A percentile compares a stretch with the other conserved stretches of the same genome.
Evolutionary conservation across 1,284 basidiomycete genomes (phyloP).

Genomic region (Ustilago xerochloae): DNA sequence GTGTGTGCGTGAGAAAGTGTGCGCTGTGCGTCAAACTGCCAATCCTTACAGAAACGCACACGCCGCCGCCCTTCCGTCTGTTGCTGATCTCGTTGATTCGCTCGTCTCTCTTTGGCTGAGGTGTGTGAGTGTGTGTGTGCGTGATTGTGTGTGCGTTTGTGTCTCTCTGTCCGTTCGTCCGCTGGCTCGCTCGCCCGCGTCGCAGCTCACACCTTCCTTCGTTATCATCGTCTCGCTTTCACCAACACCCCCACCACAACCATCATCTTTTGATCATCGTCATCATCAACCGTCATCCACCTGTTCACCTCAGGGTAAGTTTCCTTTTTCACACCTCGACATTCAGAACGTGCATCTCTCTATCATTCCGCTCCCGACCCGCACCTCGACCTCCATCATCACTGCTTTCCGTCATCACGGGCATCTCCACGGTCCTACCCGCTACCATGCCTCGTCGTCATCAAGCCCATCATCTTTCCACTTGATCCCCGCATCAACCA

Average conservation of each 20-base stretch:
- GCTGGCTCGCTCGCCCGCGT: not conserved
- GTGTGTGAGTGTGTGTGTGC: not conserved
- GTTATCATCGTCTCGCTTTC: constrained; percentile 22
- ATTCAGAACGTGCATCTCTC: constrained; percentile 23
- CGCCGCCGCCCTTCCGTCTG: not conserved
- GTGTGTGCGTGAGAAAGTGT: constrained; percentile 1
- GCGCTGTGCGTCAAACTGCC: not conserved
- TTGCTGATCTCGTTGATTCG: not conserved
- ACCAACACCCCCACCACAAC: constrained; percentile 19
- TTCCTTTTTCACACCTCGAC: constrained; percentile 1
- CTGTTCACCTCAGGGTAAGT: constrained; percentile 41
- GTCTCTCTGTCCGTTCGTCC: not conserved
- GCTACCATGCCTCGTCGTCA: not conserved
- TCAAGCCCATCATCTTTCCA: not conserved
- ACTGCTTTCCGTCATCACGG: not conserved
- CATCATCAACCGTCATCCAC: constrained; percentile 32
- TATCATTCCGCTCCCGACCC: not conserved
- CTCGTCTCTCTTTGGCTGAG: not conserved
- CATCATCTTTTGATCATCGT: constrained; percentile 26
- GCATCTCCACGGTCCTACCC: too few relatives aligned
- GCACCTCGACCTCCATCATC: not conserved
- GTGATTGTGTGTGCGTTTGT: not conserved
- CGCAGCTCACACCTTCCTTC: constrained; percentile 20
- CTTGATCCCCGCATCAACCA: too few relatives aligned
- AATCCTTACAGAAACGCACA: constrained; percentile 1